Evolutionary conservation across 2,329 filamentous ascomycete genomes (phyloP), one percentile per base, ranked within the genome.

Genomic region (Penicillium sp.): DNA sequence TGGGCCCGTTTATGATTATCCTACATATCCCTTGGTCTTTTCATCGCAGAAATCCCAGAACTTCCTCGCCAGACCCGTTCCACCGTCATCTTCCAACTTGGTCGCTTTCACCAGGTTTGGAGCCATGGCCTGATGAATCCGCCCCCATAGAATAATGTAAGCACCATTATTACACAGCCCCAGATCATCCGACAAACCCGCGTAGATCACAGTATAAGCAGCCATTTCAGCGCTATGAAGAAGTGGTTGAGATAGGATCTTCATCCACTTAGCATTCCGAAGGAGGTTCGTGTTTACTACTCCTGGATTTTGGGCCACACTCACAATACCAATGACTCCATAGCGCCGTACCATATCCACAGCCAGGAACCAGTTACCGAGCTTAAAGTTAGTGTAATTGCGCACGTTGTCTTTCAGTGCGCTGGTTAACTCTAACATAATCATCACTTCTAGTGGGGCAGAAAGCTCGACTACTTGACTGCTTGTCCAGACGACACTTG

Each of bases 21-120:
- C n/a, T n/a, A n/a, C 26, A 43, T 58, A 61, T 7, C 51, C 50
- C 20, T 55, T 52, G 8, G 59, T 61, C 59, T 74, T 65, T 62
- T 68, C 65, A 62, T 76, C 73, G 62, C 71, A 74, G 67, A 70
- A 76, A 49, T 70, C 68, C 71, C 71, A 77, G 48, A 78, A 68
- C 62, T 68, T 68, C 60, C 61, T 59, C 42, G 68, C 66, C 38
- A 64, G 60, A 3, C 67, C 69, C 26, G 59, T 67, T 30, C 65
- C 63, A 12, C 64, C 68, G 11, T 70, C 63, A 23, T 54, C 59
- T 40, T 62, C 55, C 16, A 50, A 28, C 58, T 63, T 65, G 1
- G 61, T 58, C 23, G 62, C 60, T 18, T 33, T 20, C 49, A n/a
- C 14, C 35, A 43, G 43, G 20, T 28, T 52, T 35, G 47, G 47